Conservation (phyloP, 2,329 filamentous ascomycete species). For the Talaromyces sp. region DNA sequence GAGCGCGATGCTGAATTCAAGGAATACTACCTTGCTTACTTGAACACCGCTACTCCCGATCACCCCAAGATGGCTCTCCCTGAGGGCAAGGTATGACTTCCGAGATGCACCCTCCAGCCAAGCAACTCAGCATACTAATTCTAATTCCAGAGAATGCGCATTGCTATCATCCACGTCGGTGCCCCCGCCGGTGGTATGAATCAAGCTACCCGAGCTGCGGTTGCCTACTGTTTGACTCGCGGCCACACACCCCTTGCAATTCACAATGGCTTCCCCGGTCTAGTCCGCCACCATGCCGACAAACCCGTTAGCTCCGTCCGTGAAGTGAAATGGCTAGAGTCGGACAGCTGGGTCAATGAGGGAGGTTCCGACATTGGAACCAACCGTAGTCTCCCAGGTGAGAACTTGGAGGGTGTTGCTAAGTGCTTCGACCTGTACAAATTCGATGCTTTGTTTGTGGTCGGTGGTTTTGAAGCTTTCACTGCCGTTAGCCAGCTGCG, state of each 20-base stretch:
- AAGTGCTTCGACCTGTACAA: constrained; percentile 81
- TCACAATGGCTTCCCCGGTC: constrained; percentile 94
- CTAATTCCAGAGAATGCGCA: constrained; percentile 71
- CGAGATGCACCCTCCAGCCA: too few relatives aligned
- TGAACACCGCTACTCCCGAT: constrained; percentile 84
- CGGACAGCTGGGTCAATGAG: constrained; percentile 92
- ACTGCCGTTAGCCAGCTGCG: constrained; percentile 87
- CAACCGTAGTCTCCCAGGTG: constrained; percentile 86
- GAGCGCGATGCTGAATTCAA: constrained; percentile 91
- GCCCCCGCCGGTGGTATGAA: constrained; percentile 98
- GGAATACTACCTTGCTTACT: constrained; percentile 87
- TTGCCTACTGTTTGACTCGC: constrained; percentile 86
- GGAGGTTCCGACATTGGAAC: constrained; percentile 98
- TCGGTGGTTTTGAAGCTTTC: constrained; percentile 96
- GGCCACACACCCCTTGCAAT: constrained; percentile 94
- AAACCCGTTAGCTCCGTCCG: constrained; percentile 80
- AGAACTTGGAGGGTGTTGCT: constrained; percentile 82
- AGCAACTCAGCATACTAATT: constrained; percentile 24
- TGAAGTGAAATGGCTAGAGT: constrained; percentile 87
- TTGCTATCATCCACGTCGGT: constrained; percentile 95
- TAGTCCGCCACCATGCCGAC: constrained; percentile 87
- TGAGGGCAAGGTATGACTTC: constrained; percentile 64
- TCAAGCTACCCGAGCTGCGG: constrained; percentile 87
- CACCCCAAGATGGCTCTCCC: constrained; percentile 70
- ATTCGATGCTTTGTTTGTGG: constrained; percentile 87